A percentile compares a stretch with the other conserved stretches of the same genome.
Conservation (phyloP, 306 rosid genomes). For the Delonix regia region DNA sequence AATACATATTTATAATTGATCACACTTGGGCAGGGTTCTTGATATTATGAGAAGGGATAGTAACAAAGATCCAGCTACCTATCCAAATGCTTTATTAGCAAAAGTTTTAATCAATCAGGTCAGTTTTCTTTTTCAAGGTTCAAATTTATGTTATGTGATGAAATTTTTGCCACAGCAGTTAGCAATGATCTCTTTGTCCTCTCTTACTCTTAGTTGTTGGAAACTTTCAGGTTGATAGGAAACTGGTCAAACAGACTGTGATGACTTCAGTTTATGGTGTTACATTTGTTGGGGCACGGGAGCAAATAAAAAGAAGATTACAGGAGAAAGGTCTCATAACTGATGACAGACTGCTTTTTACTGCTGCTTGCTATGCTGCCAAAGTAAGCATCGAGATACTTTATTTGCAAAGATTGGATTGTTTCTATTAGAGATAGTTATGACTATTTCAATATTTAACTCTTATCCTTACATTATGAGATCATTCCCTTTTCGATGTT, state of each 20-base stretch:
- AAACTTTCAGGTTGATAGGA: constrained; percentile 79
- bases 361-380: constrained; percentile 86
- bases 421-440: constrained; percentile 16
- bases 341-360: constrained; percentile 67
- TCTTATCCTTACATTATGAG: neutral
- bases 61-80: constrained; percentile 60
- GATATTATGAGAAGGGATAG: constrained; percentile 75
- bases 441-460: constrained; percentile 21
- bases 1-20: neutral
- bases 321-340: constrained; percentile 77
- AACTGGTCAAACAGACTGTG: constrained; percentile 86
- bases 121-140: constrained; percentile 32
- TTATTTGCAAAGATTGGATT: constrained; percentile 7
- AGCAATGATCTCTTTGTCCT: constrained; percentile 12
- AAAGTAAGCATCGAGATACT: constrained; percentile 56
- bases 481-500: neutral
- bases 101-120: constrained; percentile 77
- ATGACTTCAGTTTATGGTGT: constrained; percentile 96
- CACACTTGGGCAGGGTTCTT: constrained; percentile 68
- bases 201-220: constrained; percentile 32
- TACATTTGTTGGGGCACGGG: constrained; percentile 85
- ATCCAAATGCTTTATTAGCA: constrained; percentile 72
- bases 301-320: constrained; percentile 84
- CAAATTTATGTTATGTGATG: constrained; percentile 21
- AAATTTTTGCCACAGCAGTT: constrained; percentile 13